Percentiles rank a stretch among this genome's conserved stretches.
phyloP scores from a whole-genome alignment of 139 green algal genomes.

The Dunaliella primolecta region DNA sequence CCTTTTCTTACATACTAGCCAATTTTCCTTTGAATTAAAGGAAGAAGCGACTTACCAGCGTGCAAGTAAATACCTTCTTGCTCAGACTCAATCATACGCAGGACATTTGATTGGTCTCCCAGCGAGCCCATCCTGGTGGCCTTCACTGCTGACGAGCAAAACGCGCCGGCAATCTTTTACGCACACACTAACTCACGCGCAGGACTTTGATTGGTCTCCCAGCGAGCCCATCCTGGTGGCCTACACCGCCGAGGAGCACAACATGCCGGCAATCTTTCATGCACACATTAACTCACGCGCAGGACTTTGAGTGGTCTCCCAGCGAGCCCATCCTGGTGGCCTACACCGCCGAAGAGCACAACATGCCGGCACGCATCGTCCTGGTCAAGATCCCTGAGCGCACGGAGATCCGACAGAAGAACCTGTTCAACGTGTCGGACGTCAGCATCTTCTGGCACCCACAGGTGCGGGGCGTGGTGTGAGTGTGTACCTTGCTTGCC shows the following conservation, averaged over 20 bases:
- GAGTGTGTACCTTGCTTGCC: too few species aligned
- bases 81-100: too few species aligned
- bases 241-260: constrained; percentile 78
- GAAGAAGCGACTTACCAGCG: too few species aligned
- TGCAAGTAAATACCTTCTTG: too few species aligned
- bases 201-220: constrained; percentile 94
- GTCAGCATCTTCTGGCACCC: constrained; percentile 95
- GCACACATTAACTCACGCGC: too few species aligned
- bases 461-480: constrained; percentile 9
- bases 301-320: constrained; percentile 92
- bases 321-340: constrained; percentile 77
- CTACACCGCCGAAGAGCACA: constrained; percentile 83
- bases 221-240: constrained; percentile 77
- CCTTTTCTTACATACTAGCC: too few species aligned
- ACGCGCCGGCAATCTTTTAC: too few species aligned
- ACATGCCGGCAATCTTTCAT: too few species aligned
- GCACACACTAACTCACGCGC: too few species aligned
- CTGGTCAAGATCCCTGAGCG: constrained; percentile 77
- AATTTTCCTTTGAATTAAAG: too few species aligned
- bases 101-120: constrained; percentile 94
- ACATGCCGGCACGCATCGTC: constrained; percentile 78
- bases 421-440: constrained; percentile 92
- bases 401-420: constrained; percentile 91
- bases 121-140: constrained; percentile 77
- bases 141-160: constrained; percentile 77